Base-by-base conservation (phyloP, 352 stramenopile genomes). In the Albugo laibachii region DNA sequence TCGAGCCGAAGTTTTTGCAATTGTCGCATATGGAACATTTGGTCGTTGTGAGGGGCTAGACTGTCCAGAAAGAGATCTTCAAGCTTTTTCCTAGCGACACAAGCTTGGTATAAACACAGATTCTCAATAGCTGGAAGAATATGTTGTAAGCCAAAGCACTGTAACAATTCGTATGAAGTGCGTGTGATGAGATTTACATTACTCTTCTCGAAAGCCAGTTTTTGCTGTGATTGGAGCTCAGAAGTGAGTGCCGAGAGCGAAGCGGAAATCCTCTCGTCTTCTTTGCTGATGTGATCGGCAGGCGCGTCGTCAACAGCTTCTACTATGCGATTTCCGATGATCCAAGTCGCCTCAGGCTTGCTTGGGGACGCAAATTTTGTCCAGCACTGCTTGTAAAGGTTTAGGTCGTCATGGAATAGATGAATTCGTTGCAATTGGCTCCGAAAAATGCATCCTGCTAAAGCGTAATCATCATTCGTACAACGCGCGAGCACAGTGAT, bases 51-150 rank as follows among this genome's bases (percentile, higher is more conserved):
- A 0, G 64, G 47, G 0, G 54, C 48, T 5, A 66, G 55, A 41
- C 66, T 81, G 6, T 50, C 55, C 14, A 61, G 45, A 15, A 78
- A 60, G 1, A 75, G 31, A 13, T 44, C 39, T 11, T 45, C 53
- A 47, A 80, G 52, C 4, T 44, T 11, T 1, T 63, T 57, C 8
- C 62, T 58, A 4, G 68, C 61, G 1, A 63, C 42, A 4, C 55
- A 50, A 24, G 68, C 82, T 54, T 86, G 68, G 31, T 83, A 73
- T 31, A 77, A 52, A n/a, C 86, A 55, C 24, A 89, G 50, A 20
- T 61, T 66, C 27, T 67, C 70, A 3, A 63, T 64, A 21, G 62
- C 70, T 8, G 71, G 53, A n/a, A 69, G 61, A 2, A 68, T 56
- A 27, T 62, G 57, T 0, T 48, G 49, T 43, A 67, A 86, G 5